Base-by-base conservation (phyloP, 768 basidiomycete species). In the Termitomyces sp. region DNA sequence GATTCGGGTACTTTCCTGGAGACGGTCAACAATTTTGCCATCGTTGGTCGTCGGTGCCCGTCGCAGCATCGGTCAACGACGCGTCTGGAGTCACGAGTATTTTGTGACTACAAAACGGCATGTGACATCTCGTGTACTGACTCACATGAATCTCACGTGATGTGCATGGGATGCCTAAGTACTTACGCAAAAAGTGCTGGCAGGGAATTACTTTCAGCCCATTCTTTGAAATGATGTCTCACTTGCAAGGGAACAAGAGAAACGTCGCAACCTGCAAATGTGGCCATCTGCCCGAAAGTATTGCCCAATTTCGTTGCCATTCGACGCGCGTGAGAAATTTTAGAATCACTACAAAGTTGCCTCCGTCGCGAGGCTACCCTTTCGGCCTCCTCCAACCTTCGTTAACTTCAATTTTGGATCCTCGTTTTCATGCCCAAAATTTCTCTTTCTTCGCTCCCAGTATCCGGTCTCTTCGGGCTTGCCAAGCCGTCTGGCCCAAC, bases 401-500 rank as follows among this genome's bases (percentile, higher is more conserved):
- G n/a, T n/a, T 26, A 26, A 26, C 26, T 4, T 26, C 26, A 26
- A 26, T 26, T 4, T 30, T 16, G 24, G 5, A 20, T 24, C 9
- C 28, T 6, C 22, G 9, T 22, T 14, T 24, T 44, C 33, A 93
- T 93, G 90, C 90, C 90, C 1, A 92, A 88, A 73, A 72, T 76
- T 24, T 63, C 76, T 6, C 58, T 78, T 1, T 72, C 82, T 13
- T 64, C 78, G 0, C 68, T 87, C 13, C 92, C 92, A 7, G 66
- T 92, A 10, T 91, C 90, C 53, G 91, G 81, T 32, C 75, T 98
- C 22, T 95, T 99, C 70, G 96, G 86, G 1, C 74, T 99, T 42
- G 78, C 82, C 52, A 99, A 99, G 70, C 97, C 97, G 1, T 90
- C 93, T 0, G 96, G 96, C 1, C 88, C 90, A 26, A 88, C 92